A percentile compares a stretch with the other conserved stretches of the same genome.
phyloP scores from a whole-genome alignment of 164 flowering plant species.

The Stephania cephalantha region DNA sequence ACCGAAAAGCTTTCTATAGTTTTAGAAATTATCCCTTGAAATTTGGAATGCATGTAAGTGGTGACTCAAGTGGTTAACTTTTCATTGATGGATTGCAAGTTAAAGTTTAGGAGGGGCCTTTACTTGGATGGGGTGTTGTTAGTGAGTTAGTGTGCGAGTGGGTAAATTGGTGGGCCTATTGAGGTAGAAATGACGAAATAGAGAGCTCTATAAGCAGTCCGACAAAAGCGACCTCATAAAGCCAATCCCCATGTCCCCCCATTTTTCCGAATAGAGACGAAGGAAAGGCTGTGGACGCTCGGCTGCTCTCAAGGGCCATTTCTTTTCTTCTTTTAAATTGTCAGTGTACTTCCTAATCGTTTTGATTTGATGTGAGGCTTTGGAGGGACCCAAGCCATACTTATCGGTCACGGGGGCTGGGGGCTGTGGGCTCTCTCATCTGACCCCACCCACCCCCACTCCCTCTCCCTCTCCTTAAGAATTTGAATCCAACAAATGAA shows the following conservation, averaged over 20 bases:
- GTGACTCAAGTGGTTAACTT: neutral
- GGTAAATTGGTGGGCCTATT: neutral
- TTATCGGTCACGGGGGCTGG: neutral
- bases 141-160: neutral
- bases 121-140: neutral
- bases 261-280: neutral
- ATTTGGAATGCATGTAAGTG: neutral
- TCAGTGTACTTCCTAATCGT: neutral
- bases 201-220: neutral
- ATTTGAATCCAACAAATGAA: too few relatives aligned
- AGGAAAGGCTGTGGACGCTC: neutral
- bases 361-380: slow-evolving; percentile 1
- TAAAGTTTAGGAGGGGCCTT: too few relatives aligned
- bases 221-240: neutral
- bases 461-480: too few relatives aligned
- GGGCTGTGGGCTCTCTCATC: neutral
- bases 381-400: neutral
- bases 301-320: neutral
- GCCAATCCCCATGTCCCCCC: neutral
- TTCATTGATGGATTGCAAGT: too few relatives aligned
- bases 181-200: neutral
- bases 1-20: too few relatives aligned
- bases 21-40: neutral
- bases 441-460: neutral
- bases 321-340: neutral